Conservation (phyloP, 1,139 yeast species). For the Geotrichum histeridarum region DNA sequence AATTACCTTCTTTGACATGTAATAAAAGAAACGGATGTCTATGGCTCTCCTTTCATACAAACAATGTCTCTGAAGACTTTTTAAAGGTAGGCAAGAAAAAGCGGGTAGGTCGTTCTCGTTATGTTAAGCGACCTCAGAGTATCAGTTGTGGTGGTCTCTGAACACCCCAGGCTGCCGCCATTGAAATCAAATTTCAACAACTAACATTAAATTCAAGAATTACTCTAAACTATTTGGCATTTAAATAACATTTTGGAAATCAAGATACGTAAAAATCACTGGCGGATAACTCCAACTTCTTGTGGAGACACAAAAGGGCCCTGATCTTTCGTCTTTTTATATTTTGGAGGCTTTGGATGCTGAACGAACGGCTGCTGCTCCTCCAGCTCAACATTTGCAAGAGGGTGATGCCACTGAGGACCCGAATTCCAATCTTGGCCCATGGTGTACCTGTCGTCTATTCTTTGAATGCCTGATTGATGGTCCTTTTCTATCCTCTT, state of each 20-base stretch:
- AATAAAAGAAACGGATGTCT: background rate
- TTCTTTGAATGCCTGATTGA: background rate
- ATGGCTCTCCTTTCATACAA: too few relatives aligned
- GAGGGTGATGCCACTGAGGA: background rate
- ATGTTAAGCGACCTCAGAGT: too few relatives aligned
- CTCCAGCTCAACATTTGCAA: background rate
- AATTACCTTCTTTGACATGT: background rate
- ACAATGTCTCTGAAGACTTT: too few relatives aligned
- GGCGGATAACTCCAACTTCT: background rate
- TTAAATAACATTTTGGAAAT: too few relatives aligned
- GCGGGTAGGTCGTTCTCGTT: too few relatives aligned
- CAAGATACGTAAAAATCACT: too few relatives aligned
- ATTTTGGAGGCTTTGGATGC: background rate
- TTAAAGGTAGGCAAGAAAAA: too few relatives aligned
- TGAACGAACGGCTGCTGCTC: background rate
- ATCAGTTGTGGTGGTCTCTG: too few relatives aligned
- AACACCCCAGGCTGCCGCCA: too few relatives aligned
- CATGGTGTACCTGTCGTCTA: slow-evolving; percentile 1
- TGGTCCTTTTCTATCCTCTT: slow-evolving; percentile 24
- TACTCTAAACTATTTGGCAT: too few relatives aligned
- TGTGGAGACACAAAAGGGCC: background rate
- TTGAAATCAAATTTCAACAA: too few relatives aligned
- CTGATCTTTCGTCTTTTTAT: background rate
- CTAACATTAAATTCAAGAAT: too few relatives aligned
- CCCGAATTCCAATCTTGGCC: background rate